Percentiles rank a stretch among this genome's conserved stretches.
Evolutionary conservation across 1,284 basidiomycete species (phyloP).

Genomic region (Leccinum colubrinum): DNA sequence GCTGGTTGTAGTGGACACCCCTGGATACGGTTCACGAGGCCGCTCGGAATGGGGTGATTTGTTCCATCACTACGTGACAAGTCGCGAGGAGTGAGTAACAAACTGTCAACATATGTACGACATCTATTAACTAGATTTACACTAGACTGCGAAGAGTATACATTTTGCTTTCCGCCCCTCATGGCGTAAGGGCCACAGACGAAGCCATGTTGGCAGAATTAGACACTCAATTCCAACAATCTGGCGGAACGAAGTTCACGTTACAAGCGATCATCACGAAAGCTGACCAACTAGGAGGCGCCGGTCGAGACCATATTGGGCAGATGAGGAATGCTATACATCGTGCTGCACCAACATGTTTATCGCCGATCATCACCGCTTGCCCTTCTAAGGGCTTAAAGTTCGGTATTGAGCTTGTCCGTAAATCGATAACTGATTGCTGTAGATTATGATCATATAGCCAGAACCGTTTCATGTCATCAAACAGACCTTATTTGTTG

Average conservation of each 20-base stretch:
- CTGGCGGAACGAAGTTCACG: constrained; percentile 45
- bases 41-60: constrained; percentile 69
- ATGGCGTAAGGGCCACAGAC: constrained; percentile 57
- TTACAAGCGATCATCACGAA: constrained; percentile 74
- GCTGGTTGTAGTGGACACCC: constrained; percentile 70
- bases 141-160: constrained; percentile 65
- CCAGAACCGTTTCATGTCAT: background rate
- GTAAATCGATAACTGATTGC: constrained; percentile 55
- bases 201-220: constrained; percentile 58
- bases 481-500: background rate
- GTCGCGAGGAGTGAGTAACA: constrained; percentile 53
- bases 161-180: constrained; percentile 65
- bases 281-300: constrained; percentile 47
- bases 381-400: constrained; percentile 42
- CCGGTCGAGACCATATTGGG: constrained; percentile 26
- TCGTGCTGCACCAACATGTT: constrained; percentile 54
- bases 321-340: constrained; percentile 35
- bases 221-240: constrained; percentile 36
- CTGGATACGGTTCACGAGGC: constrained; percentile 74
- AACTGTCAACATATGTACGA: background rate
- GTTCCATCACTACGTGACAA: constrained; percentile 61
- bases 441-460: constrained; percentile 35
- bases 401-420: constrained; percentile 56
- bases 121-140: background rate
- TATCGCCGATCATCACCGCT: constrained; percentile 57